Percentiles rank a stretch among this genome's conserved stretches.
phyloP scores from a whole-genome alignment of 2,329 filamentous ascomycete species.

The Chaetoscypha palmicola region DNA sequence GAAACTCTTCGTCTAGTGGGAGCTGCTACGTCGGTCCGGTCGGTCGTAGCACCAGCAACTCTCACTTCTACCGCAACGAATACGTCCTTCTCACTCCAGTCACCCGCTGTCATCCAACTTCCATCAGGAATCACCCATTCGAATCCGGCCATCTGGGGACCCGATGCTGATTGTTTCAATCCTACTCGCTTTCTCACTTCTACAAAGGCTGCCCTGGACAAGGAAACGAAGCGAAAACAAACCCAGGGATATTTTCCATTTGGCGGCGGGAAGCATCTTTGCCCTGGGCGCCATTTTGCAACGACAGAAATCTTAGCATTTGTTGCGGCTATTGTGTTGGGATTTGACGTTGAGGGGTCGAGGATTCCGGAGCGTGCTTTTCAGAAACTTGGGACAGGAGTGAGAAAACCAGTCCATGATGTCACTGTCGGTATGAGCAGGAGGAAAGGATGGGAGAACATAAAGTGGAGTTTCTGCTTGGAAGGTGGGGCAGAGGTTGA shows the following conservation, averaged over 20 bases:
- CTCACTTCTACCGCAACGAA: constrained; percentile 27
- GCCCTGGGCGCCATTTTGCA: constrained; percentile 36
- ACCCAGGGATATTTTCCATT: constrained; percentile 34
- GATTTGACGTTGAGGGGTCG: constrained; percentile 22
- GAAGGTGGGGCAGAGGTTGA: constrained; percentile 12
- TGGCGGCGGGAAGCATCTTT: constrained; percentile 36
- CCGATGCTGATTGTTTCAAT: constrained; percentile 36
- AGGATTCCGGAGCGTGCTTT: constrained; percentile 15
- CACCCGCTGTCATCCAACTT: constrained; percentile 38
- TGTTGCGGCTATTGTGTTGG: constrained; percentile 29
- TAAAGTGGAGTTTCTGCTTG: constrained; percentile 22
- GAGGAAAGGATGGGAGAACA: constrained; percentile 20
- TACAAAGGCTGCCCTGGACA: constrained; percentile 15
- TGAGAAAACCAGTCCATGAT: constrained; percentile 24
- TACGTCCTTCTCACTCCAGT: constrained; percentile 37
- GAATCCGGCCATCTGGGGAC: constrained; percentile 38
- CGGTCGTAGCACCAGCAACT: constrained; percentile 37
- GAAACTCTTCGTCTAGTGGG: constrained; percentile 39
- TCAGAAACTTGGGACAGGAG: constrained; percentile 21
- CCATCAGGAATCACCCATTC: constrained; percentile 38
- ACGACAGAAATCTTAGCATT: constrained; percentile 34
- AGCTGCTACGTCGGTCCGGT: constrained; percentile 34
- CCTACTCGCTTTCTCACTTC: constrained; percentile 35
- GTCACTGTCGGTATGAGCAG: constrained; percentile 15
- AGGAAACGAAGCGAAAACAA: constrained; percentile 15